Conservation (phyloP, 2,329 filamentous ascomycete species). For the Mycosphaerelloides madeirae region DNA sequence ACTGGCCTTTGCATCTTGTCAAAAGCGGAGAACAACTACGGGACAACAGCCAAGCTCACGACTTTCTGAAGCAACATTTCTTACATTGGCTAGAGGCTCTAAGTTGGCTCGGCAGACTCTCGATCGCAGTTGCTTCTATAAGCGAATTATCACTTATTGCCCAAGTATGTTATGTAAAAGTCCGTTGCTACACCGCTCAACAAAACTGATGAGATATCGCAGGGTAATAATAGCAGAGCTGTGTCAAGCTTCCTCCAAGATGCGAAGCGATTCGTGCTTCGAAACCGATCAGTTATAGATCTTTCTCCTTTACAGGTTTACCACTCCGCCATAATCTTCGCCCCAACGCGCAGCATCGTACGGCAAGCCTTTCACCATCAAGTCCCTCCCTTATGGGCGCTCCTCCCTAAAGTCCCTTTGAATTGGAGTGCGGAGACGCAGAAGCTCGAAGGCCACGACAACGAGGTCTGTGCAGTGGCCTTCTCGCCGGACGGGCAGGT, state of each 20-base stretch:
- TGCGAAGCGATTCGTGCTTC: slow-evolving; percentile 31
- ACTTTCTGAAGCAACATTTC: slow-evolving; percentile 37
- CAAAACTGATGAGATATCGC: neutral
- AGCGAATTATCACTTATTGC: neutral
- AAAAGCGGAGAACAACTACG: slow-evolving; percentile 20
- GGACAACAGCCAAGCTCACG: slow-evolving; percentile 27
- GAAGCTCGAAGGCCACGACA: slow-evolving; percentile 22
- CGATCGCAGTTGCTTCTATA: slow-evolving; percentile 12
- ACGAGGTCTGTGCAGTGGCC: slow-evolving; percentile 7
- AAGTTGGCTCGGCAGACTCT: slow-evolving; percentile 31
- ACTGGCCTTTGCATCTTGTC: too few species aligned
- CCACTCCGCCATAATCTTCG: slow-evolving; percentile 32
- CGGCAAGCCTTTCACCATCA: slow-evolving; percentile 20
- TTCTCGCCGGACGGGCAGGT: too few species aligned
- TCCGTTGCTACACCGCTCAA: too few species aligned
- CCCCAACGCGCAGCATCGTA: slow-evolving; percentile 26
- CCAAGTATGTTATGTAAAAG: neutral
- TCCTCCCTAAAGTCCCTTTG: slow-evolving; percentile 4
- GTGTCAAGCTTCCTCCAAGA: slow-evolving; percentile 29
- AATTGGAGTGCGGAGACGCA: slow-evolving; percentile 24
- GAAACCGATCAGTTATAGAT: slow-evolving; percentile 27
- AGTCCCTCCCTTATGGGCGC: slow-evolving; percentile 16
- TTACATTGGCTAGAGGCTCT: too few species aligned
- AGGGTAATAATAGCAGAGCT: slow-evolving; percentile 1
- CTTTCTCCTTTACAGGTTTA: slow-evolving; percentile 36